Evolutionary conservation across 257 asterid genomes (phyloP), one percentile per base, ranked within the genome.

Genomic region (Nemophila menziesii): DNA sequence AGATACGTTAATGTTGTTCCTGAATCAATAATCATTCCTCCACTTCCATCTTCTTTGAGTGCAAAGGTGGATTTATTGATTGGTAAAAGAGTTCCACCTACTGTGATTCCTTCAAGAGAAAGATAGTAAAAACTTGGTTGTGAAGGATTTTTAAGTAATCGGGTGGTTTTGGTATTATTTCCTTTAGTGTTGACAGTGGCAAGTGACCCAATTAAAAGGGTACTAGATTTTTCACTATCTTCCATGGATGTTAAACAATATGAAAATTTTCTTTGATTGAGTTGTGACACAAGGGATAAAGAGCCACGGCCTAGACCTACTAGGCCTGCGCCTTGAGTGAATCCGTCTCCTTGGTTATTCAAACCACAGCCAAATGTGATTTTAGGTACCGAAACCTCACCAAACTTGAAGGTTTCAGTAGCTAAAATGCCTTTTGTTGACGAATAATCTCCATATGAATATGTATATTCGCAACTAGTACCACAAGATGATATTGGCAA

Each of bases 271-370:
- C 92, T 92, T 53, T 68, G 79, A n/a, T 66, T 67, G n/a, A 86
- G 79, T 34, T 86, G 96, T 13, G 93, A 77, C 0, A 82, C 85
- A 5, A 86, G 70, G 0, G 96, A 82, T 3, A 86, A 19, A 0
- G 93, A 79, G 0, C 96, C 96, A 0, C 94, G 70, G 8, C 96
- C 94, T 55, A 86, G 50, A 2, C 96, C 96, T 5, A 82, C 87
- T 1, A 86, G 64, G 39, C 96, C 96, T 6, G 80, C 84, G 0
- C 90, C 94, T 59, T 71, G 85, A n/a, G 55, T 64, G 36, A 86
- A 82, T 16, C 85, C 85, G 16, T 64, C 54, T 0, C 94, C 93
- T 14, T 82, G 77, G 36, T 86, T 86, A 12, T 76, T 79, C 4
- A 49, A 57, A 2, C 96, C 94, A n/a, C 94, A 86, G 3, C 97